Base-by-base conservation (phyloP, 257 asterid species). In the Solanum bukasovii region DNA sequence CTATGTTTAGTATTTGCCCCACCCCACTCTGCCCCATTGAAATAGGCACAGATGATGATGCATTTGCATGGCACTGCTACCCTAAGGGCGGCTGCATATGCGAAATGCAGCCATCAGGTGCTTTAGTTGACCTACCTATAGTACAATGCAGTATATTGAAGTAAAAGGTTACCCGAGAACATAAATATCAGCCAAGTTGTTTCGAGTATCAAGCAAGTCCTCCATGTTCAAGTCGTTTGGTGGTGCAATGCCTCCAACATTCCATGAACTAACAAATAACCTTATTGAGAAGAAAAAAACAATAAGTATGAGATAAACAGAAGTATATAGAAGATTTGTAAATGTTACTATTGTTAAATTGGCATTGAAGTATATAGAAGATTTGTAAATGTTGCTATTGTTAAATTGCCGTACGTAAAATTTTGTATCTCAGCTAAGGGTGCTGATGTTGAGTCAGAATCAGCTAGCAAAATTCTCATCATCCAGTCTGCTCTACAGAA, bases 241-340 rank as follows among this genome's bases (percentile, higher is more conserved):
- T 49, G 97, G 95, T 83, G 87, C 89, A 92, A 90, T 85, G 89
- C 97, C 97, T 88, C 97, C 97, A 1, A 91, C 91, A 83, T 94
- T 94, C 97, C 97, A 94, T 46, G 95, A 93, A 91, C 94, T 91
- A 89, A 92, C 95, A 87, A 89, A 89, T 88, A 94, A 88, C 81
- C 97, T 94, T 88, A 52, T 52, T 87, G 44, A 79, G 65, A 77
- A 61, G 18, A 20, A 86, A 67, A 35, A 67, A 72, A 13, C 35
- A 87, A 87, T 75, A 89, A 87, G 70, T 65, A 88, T 65, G 67
- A 82, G 71, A 59, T 89, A 71, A 38, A 38, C 11, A 61, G n/a
- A 75, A 34, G 63, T 78, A 52, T 29, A 78, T 84, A 84, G 86
- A 52, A 46, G 37, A 87, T 40, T 38, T 83, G 33, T 29, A 18